Percentiles rank a stretch among this genome's conserved stretches.
Conservation (phyloP, 2,329 filamentous ascomycete genomes). For the Colletotrichum liriopes region DNA sequence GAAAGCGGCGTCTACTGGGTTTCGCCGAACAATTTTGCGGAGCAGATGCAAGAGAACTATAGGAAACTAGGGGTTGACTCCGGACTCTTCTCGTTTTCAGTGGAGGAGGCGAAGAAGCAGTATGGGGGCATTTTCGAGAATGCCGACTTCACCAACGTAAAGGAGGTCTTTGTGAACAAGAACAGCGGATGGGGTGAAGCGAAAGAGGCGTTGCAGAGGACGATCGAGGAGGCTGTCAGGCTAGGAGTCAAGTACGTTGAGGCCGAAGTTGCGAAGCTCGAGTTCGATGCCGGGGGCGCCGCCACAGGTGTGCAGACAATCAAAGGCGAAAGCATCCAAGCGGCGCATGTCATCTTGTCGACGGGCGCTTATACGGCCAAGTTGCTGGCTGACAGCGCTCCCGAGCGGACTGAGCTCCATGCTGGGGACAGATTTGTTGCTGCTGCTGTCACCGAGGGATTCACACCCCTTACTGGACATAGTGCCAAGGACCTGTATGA, state of each 20-base stretch:
- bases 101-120: slow-evolving; percentile 63
- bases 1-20: slow-evolving; percentile 59
- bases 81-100: slow-evolving; percentile 59
- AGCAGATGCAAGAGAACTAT: slow-evolving; percentile 54
- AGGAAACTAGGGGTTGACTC: slow-evolving; percentile 46
- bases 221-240: slow-evolving; percentile 62
- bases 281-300: slow-evolving; percentile 56
- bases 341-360: slow-evolving; percentile 64
- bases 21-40: slow-evolving; percentile 47
- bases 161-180: slow-evolving; percentile 68
- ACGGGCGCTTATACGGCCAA: slow-evolving; percentile 67
- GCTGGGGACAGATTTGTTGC: slow-evolving; percentile 65
- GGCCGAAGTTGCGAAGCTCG: slow-evolving; percentile 59
- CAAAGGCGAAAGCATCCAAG: slow-evolving; percentile 61
- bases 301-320: slow-evolving; percentile 65
- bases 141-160: slow-evolving; percentile 67
- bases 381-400: slow-evolving; percentile 60
- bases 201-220: slow-evolving; percentile 64
- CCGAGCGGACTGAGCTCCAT: slow-evolving; percentile 61
- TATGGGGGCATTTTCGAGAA: slow-evolving; percentile 68
- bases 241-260: slow-evolving; percentile 67
- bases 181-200: slow-evolving; percentile 72
- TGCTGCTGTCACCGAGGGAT: slow-evolving; percentile 66
- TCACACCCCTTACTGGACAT: slow-evolving; percentile 59
- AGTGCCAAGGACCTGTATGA: slow-evolving; percentile 56